Percentiles rank a stretch among this genome's conserved stretches.
phyloP scores from a whole-genome alignment of 371 early-diverging fungal genomes.

The Apophysomyces trapeziformis region DNA sequence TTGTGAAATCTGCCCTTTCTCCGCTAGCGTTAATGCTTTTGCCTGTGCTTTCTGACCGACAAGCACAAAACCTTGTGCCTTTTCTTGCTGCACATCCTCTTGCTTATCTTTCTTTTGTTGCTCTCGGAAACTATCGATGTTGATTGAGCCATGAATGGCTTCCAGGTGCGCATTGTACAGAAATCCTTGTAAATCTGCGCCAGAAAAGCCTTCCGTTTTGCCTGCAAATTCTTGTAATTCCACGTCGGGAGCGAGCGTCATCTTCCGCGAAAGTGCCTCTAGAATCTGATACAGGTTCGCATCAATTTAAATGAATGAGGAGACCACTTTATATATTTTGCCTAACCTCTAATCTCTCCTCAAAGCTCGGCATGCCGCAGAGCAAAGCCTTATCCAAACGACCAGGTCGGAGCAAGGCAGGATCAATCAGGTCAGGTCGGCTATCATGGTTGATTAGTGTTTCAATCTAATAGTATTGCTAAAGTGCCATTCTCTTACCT shows the following conservation, averaged over 20 bases:
- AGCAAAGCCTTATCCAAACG: conserved; percentile 95
- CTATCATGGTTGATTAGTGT: conserved; percentile 53
- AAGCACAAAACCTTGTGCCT: conserved; percentile 41
- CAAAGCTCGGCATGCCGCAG: conserved; percentile 80
- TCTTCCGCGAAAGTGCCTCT: conserved; percentile 64
- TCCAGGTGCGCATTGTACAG: conserved; percentile 91
- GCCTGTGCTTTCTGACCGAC: conserved; percentile 23
- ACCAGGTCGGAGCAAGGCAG: conserved; percentile 97
- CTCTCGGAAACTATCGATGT: conserved; percentile 52
- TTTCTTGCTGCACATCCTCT: conserved; percentile 32
- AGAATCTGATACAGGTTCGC: conserved; percentile 52
- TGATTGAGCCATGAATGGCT: conserved; percentile 79
- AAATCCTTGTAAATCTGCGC: conserved; percentile 95
- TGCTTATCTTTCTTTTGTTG: conserved; percentile 36
- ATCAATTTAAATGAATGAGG: background rate
- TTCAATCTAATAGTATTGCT: conserved; percentile 8
- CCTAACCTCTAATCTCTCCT: conserved; percentile 71
- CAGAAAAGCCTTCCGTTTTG: conserved; percentile 78
- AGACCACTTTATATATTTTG: background rate
- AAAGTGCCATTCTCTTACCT: conserved; percentile 48
- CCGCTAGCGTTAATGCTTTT: conserved; percentile 61
- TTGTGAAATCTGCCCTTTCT: conserved; percentile 63
- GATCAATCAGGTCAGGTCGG: conserved; percentile 99
- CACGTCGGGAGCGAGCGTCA: conserved; percentile 63
- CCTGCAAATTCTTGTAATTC: conserved; percentile 66